Evolutionary conservation across 371 early-diverging fungal species (phyloP), one percentile per base, ranked within the genome.

Genomic region (Lichtheimia corymbifera): DNA sequence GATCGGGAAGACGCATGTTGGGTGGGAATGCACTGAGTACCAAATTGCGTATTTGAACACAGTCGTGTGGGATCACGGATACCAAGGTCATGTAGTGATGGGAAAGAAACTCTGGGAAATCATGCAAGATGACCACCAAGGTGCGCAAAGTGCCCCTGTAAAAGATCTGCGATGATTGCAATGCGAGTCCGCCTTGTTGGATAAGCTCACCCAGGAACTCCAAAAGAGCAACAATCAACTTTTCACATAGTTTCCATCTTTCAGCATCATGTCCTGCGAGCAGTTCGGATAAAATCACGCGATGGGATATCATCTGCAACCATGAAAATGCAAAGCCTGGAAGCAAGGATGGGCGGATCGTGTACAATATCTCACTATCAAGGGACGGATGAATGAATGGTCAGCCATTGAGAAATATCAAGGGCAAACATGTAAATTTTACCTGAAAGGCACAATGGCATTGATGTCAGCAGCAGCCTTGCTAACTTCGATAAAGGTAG

Each of bases 281-380:
- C 28, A 98, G 74, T 44, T 90, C 90, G 18, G 97, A 93, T 84
- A 99, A 85, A 67, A 96, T 91, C 47, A 83, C 82, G 0, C 97
- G 88, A 63, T 96, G 94, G 6, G 96, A 92, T 30, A 97, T 88
- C 24, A 99, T 75, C 66, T 92, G 90, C 30, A 98, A 82, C 99
- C 99, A 99, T 22, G 92, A 90, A 67, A 96, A 97, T 11, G 93
- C 87, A 77, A 98, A 97, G 5, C 97, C 97, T 50, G 99, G 97
- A 55, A 97, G 83, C 58, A 88, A 82, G 24, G 80, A 66, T 1
- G 99, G 99, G 62, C 90, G 89, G 47, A 98, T 65, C 1, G 91
- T 90, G 62, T 90, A 87, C 63, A 98, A 83, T 4, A 94, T 85
- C 65, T 95, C 91, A 66, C 92, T 89, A 57, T 18, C n/a, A 47